These are phyloP conservation scores for Coemansia sp. DNA, from an alignment of 192 early-diverging fungal genomes.

Conservation along the genomic window DNA sequence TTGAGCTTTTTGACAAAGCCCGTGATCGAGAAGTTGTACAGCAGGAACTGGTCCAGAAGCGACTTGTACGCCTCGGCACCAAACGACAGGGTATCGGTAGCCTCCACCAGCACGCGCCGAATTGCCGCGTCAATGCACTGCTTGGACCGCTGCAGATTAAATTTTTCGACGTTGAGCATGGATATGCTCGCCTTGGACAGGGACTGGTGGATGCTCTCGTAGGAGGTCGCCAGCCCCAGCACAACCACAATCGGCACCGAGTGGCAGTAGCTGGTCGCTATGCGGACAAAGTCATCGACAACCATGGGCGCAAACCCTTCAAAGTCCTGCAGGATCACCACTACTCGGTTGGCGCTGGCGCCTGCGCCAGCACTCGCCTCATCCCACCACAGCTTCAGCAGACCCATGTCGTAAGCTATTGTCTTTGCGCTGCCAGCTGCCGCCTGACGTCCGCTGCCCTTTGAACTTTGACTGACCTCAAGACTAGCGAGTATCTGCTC, in stretches of 20 bases:
- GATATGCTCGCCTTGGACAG: constrained; percentile 68
- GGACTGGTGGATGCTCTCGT: constrained; percentile 75
- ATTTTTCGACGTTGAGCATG: constrained; percentile 71
- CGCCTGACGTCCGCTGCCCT: constrained; percentile 17
- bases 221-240: constrained; percentile 83
- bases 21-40: constrained; percentile 76
- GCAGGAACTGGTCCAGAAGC: constrained; percentile 73
- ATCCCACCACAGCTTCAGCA: constrained; percentile 65
- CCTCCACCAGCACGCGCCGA: constrained; percentile 54
- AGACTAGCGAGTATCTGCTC: constrained; percentile 56
- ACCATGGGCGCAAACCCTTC: constrained; percentile 72
- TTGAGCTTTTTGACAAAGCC: constrained; percentile 70
- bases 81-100: constrained; percentile 55
- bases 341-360: constrained; percentile 45
- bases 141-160: constrained; percentile 71
- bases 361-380: background rate
- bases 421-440: constrained; percentile 29
- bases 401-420: constrained; percentile 61
- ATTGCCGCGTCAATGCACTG: constrained; percentile 69
- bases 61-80: constrained; percentile 69
- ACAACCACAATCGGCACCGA: constrained; percentile 73
- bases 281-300: constrained; percentile 68
- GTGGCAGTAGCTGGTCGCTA: constrained; percentile 61
- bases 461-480: background rate
- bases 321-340: constrained; percentile 82